Conservation (phyloP, 1,284 basidiomycete genomes). For the Marasmius sp. region DNA sequence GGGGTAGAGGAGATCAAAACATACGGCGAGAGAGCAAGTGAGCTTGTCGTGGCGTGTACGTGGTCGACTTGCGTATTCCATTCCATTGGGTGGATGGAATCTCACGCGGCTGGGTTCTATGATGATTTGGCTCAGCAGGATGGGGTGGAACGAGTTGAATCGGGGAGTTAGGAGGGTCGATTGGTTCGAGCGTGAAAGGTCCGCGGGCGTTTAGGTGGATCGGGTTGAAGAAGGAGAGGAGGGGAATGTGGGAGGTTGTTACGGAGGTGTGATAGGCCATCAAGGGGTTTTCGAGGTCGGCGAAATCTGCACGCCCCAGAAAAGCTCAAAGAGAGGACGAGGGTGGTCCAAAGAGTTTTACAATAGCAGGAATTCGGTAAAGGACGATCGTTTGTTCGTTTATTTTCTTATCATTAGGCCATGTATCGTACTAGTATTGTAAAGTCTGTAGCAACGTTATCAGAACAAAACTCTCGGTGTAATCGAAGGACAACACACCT, state of each 20-base stretch:
- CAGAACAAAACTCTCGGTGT: no score
- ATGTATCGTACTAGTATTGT: no score
- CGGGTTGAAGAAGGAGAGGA: neutral
- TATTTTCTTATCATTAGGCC: no score
- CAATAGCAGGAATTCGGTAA: no score
- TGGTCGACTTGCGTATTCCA: neutral
- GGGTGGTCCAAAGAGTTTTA: no score
- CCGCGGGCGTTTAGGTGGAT: constrained; percentile 1
- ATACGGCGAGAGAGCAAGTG: neutral
- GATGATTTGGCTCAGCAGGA: neutral
- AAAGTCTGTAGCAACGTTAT: no score
- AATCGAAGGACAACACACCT: no score
- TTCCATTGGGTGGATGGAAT: neutral
- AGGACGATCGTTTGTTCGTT: no score
- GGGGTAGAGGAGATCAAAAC: neutral
- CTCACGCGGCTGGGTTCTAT: neutral
- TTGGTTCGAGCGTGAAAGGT: neutral
- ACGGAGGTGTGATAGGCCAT: neutral
- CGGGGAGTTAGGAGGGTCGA: neutral
- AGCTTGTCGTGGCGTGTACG: neutral
- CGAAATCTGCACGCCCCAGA: no score
- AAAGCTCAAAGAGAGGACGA: no score
- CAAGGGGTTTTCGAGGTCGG: no score
- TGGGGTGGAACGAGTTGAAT: neutral
- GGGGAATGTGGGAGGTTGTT: neutral